Percentiles rank a stretch among this genome's conserved stretches.
Conservation (phyloP, 306 rosid species). For the Herpetospermum pedunculosum region DNA sequence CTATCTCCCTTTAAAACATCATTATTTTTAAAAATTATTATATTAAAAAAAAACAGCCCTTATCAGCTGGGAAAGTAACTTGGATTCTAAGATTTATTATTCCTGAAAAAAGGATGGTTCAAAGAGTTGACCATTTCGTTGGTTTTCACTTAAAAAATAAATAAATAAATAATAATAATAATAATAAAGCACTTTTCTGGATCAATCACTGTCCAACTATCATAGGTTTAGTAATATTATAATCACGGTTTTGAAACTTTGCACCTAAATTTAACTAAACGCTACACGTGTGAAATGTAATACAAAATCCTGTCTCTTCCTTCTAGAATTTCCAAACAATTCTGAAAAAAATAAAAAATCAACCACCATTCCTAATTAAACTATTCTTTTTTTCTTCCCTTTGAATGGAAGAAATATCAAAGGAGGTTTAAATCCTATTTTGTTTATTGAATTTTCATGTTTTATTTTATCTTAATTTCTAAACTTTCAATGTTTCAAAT, state of each 20-base stretch:
- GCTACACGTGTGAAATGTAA: neutral
- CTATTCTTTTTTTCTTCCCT: neutral
- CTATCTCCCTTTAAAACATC: too few relatives aligned
- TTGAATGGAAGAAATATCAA: neutral
- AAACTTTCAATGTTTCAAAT: too few relatives aligned
- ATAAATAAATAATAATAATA: neutral
- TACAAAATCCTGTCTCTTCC: neutral
- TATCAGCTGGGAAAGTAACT: neutral
- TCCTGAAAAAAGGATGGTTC: neutral
- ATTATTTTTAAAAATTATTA: too few relatives aligned
- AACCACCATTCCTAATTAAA: neutral
- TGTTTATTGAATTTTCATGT: too few relatives aligned
- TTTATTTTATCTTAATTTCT: too few relatives aligned
- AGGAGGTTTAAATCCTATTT: neutral
- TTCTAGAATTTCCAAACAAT: neutral
- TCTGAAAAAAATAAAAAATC: neutral
- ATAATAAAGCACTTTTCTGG: neutral
- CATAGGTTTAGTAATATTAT: neutral
- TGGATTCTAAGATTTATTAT: neutral
- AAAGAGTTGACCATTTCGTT: conserved; percentile 8
- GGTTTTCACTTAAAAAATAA: neutral
- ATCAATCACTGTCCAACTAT: neutral
- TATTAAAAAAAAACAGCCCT: too few relatives aligned
- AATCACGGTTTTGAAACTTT: neutral
- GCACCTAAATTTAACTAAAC: neutral